Percentiles rank a stretch among this genome's conserved stretches.
Conservation (phyloP, 257 asterid species). For the Prunella vulgaris region DNA sequence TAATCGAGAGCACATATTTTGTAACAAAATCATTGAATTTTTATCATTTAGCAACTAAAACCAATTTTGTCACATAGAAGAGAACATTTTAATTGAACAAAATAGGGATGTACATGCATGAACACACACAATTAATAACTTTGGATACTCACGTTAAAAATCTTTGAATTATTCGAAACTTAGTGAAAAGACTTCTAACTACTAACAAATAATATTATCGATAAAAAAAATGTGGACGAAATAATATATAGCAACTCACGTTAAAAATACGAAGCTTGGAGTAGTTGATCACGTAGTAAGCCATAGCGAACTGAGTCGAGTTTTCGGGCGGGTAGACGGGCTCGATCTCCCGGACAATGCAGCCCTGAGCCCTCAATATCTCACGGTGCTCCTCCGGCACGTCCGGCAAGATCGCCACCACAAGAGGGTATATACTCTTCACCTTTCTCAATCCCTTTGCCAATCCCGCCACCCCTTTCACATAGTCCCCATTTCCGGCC, state of each 20-base stretch:
- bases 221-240: too few relatives aligned
- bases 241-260: too few relatives aligned
- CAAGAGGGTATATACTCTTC: slow-evolving; percentile 31
- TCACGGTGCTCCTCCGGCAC: slow-evolving; percentile 49
- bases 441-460: slow-evolving; percentile 46
- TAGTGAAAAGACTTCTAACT: too few relatives aligned
- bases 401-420: slow-evolving; percentile 45
- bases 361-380: slow-evolving; percentile 34
- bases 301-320: slow-evolving; percentile 43
- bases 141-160: too few relatives aligned
- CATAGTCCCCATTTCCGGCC: slow-evolving; percentile 39
- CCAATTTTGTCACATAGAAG: too few relatives aligned
- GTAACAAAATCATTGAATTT: too few relatives aligned
- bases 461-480: slow-evolving; percentile 41
- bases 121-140: too few relatives aligned
- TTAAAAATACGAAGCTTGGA: slow-evolving; percentile 46
- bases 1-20: too few relatives aligned
- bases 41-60: not conserved
- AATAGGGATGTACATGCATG: too few relatives aligned
- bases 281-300: slow-evolving; percentile 43
- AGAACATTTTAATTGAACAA: too few relatives aligned
- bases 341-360: slow-evolving; percentile 41
- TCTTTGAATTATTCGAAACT: too few relatives aligned
- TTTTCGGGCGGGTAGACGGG: slow-evolving; percentile 37
- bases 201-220: too few relatives aligned